These are phyloP conservation scores for Sechiopsis laciniata DNA, from an alignment of 306 rosid species.

Conservation along the genomic window DNA sequence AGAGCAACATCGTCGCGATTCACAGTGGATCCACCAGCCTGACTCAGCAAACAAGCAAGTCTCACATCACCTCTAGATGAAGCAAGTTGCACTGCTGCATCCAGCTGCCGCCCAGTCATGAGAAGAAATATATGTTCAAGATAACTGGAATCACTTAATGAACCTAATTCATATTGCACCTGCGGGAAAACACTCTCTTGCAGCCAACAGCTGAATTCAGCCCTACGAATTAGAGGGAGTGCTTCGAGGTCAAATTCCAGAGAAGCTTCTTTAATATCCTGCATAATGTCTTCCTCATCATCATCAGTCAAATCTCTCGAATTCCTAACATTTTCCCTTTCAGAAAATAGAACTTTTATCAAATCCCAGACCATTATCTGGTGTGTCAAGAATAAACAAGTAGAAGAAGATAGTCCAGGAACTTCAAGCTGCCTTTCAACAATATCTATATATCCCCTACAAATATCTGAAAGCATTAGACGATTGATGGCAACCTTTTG, in stretches of 20 bases:
- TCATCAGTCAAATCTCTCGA: conserved; percentile 54
- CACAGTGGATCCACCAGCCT: conserved; percentile 83
- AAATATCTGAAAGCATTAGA: conserved; percentile 58
- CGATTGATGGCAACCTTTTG: conserved; percentile 63
- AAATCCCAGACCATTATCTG: conserved; percentile 94
- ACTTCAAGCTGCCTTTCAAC: conserved; percentile 73
- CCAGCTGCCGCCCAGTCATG: conserved; percentile 78
- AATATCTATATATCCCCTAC: conserved; percentile 66
- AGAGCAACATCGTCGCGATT: conserved; percentile 65
- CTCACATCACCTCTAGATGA: conserved; percentile 84
- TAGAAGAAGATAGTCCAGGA: conserved; percentile 56
- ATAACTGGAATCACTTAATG: conserved; percentile 61
- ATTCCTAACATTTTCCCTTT: conserved; percentile 45
- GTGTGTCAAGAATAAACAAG: conserved; percentile 59
- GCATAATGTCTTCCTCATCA: conserved; percentile 91
- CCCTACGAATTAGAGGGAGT: conserved; percentile 82
- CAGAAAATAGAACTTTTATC: conserved; percentile 83
- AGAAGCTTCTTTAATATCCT: conserved; percentile 59
- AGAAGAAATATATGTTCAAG: conserved; percentile 66
- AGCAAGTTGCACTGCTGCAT: conserved; percentile 77
- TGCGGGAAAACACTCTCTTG: conserved; percentile 80
- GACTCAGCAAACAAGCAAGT: conserved; percentile 81
- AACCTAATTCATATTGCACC: conserved; percentile 70
- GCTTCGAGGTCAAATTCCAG: conserved; percentile 70
- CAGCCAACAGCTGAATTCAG: conserved; percentile 93